Evolutionary conservation across 306 rosid genomes (phyloP).

Genomic region (Prunus mume): DNA sequence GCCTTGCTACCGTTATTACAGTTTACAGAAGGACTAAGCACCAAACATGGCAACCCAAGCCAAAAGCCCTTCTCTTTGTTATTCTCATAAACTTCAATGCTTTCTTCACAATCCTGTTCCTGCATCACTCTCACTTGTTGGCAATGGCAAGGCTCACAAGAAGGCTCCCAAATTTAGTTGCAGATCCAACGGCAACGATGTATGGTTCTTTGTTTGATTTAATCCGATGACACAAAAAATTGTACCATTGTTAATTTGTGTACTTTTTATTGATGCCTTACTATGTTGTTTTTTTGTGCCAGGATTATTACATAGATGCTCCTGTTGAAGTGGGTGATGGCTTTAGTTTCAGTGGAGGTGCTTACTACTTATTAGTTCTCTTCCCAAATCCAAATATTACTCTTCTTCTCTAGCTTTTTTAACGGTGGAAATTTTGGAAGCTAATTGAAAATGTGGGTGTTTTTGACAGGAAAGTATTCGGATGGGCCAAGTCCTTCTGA

Average conservation of each 20-base stretch:
- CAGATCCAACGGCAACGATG: slow-evolving; percentile 43
- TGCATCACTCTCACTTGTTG: slow-evolving; percentile 22
- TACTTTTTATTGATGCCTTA: neutral
- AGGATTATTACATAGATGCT: slow-evolving; percentile 84
- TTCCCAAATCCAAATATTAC: neutral
- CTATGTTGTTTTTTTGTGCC: slow-evolving; percentile 8
- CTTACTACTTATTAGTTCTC: neutral
- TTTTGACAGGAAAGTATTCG: slow-evolving; percentile 73
- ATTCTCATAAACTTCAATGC: slow-evolving; percentile 34
- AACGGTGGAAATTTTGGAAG: neutral
- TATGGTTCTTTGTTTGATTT: slow-evolving; percentile 20
- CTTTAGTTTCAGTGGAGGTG: slow-evolving; percentile 88
- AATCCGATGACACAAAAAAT: neutral
- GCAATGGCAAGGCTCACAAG: slow-evolving; percentile 19
- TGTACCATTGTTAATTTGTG: neutral
- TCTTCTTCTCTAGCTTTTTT: neutral
- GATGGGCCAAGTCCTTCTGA: slow-evolving; percentile 79
- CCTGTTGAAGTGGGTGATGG: slow-evolving; percentile 80
- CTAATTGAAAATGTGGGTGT: neutral
- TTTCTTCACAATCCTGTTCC: slow-evolving; percentile 23
- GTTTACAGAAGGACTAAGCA: neutral
- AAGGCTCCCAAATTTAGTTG: slow-evolving; percentile 41
- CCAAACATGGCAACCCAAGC: slow-evolving; percentile 14
- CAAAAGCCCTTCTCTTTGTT: slow-evolving; percentile 19
- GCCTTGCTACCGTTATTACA: slow-evolving; percentile 18